Conservation (phyloP, 1,284 basidiomycete species). For the Ustilago bromivora region DNA sequence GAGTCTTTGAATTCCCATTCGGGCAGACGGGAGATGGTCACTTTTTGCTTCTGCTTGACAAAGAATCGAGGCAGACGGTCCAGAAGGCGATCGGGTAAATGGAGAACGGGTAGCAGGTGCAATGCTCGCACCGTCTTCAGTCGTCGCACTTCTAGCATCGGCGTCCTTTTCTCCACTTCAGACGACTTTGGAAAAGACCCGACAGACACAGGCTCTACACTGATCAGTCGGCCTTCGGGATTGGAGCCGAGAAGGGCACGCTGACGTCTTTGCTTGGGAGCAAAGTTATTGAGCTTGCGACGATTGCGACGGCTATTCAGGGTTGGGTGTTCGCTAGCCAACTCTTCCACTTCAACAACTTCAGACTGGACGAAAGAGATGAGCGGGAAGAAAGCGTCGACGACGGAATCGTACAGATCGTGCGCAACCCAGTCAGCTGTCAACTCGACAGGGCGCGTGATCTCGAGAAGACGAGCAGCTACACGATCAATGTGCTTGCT, state of each 20-base stretch:
- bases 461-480: slow-evolving; percentile 75
- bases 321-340: slow-evolving; percentile 32
- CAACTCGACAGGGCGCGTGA: slow-evolving; percentile 53
- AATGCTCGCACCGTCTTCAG: slow-evolving; percentile 46
- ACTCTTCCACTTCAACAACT: slow-evolving; percentile 67
- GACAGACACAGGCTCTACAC: slow-evolving; percentile 40
- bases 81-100: slow-evolving; percentile 15
- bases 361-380: slow-evolving; percentile 86
- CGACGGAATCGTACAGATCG: slow-evolving; percentile 90
- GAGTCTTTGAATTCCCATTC: slow-evolving; percentile 51
- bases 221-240: slow-evolving; percentile 48
- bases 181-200: slow-evolving; percentile 11
- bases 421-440: slow-evolving; percentile 87
- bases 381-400: slow-evolving; percentile 92
- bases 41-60: slow-evolving; percentile 49
- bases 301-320: slow-evolving; percentile 5
- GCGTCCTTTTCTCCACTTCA: slow-evolving; percentile 43
- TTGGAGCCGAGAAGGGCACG: slow-evolving; percentile 40
- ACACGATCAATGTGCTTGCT: slow-evolving; percentile 87
- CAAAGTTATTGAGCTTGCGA: slow-evolving; percentile 43
- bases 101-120: slow-evolving; percentile 25
- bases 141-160: slow-evolving; percentile 49
- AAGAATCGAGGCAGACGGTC: slow-evolving; percentile 28
- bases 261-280: slow-evolving; percentile 51
- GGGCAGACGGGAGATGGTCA: slow-evolving; percentile 45